phyloP scores from a whole-genome alignment of 2,329 filamentous ascomycete species.

The Ceratocystis albifundus region DNA sequence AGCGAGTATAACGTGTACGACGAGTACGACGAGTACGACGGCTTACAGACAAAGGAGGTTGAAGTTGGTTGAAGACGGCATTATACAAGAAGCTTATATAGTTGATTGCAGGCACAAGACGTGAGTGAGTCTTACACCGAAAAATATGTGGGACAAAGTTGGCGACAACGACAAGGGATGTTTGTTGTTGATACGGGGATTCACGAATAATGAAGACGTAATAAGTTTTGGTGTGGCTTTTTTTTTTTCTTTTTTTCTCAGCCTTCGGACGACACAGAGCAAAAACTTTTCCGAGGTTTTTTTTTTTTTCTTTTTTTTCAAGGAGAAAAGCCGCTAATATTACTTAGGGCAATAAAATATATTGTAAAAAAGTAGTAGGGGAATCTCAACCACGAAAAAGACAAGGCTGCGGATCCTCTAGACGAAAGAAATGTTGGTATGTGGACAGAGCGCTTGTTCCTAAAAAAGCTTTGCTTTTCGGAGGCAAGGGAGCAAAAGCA shows the following conservation, averaged over 20 bases:
- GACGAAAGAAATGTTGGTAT: not conserved
- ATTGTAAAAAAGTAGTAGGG: constrained; percentile 1
- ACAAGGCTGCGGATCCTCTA: not conserved
- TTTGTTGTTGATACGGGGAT: no score
- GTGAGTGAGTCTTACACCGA: no score
- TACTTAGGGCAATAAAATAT: not conserved
- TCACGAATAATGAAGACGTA: no score
- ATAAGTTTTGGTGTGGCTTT: no score
- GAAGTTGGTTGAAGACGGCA: no score
- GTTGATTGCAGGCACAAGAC: no score
- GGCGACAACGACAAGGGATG: no score
- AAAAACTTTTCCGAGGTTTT: no score
- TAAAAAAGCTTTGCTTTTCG: not conserved
- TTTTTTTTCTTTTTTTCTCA: no score
- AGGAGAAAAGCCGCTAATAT: not conserved
- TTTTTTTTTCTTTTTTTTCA: no score
- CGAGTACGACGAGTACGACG: not conserved
- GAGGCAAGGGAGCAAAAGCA: not conserved
- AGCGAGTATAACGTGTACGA: not conserved
- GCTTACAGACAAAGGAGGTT: not conserved
- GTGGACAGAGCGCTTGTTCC: not conserved
- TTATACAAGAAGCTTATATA: no score
- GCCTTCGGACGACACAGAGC: no score
- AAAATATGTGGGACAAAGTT: not conserved
- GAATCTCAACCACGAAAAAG: not conserved